A percentile compares a stretch with the other conserved stretches of the same genome.
phyloP scores from a whole-genome alignment of 352 stramenopile genomes.

The Aphanomyces euteiches region DNA sequence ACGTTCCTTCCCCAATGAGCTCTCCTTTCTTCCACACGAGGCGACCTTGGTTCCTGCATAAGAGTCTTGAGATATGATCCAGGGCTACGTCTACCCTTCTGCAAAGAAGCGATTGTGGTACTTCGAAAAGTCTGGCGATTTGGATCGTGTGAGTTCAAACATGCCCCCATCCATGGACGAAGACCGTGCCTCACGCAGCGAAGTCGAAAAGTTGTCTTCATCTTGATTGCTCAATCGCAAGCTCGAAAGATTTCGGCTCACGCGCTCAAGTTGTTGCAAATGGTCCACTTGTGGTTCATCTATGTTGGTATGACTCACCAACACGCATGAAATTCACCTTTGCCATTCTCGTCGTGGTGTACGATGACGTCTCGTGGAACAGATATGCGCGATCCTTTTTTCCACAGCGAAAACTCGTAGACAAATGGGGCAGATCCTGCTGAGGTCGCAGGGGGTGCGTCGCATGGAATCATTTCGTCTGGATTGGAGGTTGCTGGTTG shows the following conservation, averaged over 20 bases:
- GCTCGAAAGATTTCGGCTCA: neutral
- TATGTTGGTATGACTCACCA: no score
- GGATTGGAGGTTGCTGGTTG: neutral
- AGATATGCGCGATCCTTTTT: neutral
- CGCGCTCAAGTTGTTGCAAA: neutral
- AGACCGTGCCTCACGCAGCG: constrained; percentile 1
- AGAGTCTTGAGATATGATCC: constrained; percentile 2
- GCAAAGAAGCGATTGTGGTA: constrained; percentile 15
- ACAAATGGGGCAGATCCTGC: neutral
- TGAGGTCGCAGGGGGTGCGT: neutral
- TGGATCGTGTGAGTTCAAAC: constrained; percentile 21
- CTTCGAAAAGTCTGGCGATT: constrained; percentile 28
- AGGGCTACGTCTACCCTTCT: constrained; percentile 17
- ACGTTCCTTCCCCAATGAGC: constrained; percentile 93
- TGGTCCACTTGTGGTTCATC: no score
- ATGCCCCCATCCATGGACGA: constrained; percentile 7
- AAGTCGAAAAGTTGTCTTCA: neutral
- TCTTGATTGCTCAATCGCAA: constrained; percentile 3
- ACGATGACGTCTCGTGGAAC: neutral
- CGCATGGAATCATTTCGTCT: neutral
- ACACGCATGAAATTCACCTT: no score
- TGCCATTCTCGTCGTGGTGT: neutral
- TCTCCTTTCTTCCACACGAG: constrained; percentile 91
- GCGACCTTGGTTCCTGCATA: constrained; percentile 30
- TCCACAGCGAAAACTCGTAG: neutral